Base-by-base conservation (phyloP, 2,329 filamentous ascomycete genomes). In the Colletotrichum euphorbiae region DNA sequence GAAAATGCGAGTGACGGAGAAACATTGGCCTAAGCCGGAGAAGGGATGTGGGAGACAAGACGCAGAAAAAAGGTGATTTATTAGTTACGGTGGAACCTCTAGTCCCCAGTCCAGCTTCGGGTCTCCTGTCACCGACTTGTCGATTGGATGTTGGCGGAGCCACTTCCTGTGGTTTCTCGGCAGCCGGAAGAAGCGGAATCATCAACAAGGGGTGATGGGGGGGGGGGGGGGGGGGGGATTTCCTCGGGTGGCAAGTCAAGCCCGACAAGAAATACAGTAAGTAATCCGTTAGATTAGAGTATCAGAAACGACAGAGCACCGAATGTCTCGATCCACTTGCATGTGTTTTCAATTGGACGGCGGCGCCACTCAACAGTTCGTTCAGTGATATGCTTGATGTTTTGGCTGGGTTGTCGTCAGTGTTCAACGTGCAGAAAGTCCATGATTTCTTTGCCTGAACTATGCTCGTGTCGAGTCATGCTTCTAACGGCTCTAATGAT, bases 111-210 rank as follows among this genome's bases (percentile, higher is more conserved):
- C 28, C 31, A 45, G 8, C 45, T 63, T 46, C 51, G 42, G 17
- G 36, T 43, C 17, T 8, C 12, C 17, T 45, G 21, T 43, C 46
- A 17, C 36, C 60, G 61, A 59, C 61, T 21, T n/a, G 55, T 57
- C 17, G 5, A 57, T 42, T 54, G 52, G 45, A 48, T 31, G 46
- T 38, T 52, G 28, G 15, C 28, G 11, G 54, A 42, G 38, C 17
- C 45, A 36, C 48, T 31, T 40, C 6, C 19, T 36, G 33, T 42
- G 24, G 13, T 48, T 43, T 59, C 65, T 68, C 61, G 61, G 65
- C 61, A 68, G 61, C 55, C 66, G 66, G 66, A 68, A 68, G 40
- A 38, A 43, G 38, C 66, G 61, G 54, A 67, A 66, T 60, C 31
- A 40, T 21, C 40, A 17, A 36, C 61, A 65, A n/a, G n/a, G n/a